Evolutionary conservation across 2,329 filamentous ascomycete genomes (phyloP).

Genomic region (Metarhizium humberi): DNA sequence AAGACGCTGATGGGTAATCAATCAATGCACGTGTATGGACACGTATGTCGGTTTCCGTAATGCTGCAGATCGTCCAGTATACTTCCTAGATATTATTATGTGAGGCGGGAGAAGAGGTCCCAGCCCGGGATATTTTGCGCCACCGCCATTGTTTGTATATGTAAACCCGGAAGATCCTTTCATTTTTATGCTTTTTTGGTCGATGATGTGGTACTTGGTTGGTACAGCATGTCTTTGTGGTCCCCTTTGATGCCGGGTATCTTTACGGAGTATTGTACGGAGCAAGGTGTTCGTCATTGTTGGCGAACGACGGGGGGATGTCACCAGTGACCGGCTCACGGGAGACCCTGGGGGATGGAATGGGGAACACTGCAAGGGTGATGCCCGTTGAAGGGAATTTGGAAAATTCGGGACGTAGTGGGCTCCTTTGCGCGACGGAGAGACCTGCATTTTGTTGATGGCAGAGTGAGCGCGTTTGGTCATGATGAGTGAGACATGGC

Average conservation of each 20-base stretch:
- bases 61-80: not conserved
- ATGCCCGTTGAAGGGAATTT: not conserved
- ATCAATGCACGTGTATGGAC: not conserved
- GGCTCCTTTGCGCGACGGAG: not conserved
- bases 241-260: too few relatives aligned
- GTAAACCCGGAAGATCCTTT: not conserved
- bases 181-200: too few relatives aligned
- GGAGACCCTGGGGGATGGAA: not conserved
- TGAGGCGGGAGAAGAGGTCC: not conserved
- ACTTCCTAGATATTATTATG: not conserved
- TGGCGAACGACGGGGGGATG: too few relatives aligned
- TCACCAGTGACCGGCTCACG: not conserved
- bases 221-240: too few relatives aligned
- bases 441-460: too few relatives aligned
- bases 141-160: not conserved
- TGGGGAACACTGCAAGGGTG: not conserved
- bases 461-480: too few relatives aligned
- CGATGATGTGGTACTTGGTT: too few relatives aligned
- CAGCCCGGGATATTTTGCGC: not conserved
- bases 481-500: too few relatives aligned
- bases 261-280: not conserved
- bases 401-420: not conserved
- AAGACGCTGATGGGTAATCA: not conserved
- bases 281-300: not conserved
- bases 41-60: not conserved